Conservation (phyloP, 2,329 filamentous ascomycete genomes). For the Hirsutella thompsonii region DNA sequence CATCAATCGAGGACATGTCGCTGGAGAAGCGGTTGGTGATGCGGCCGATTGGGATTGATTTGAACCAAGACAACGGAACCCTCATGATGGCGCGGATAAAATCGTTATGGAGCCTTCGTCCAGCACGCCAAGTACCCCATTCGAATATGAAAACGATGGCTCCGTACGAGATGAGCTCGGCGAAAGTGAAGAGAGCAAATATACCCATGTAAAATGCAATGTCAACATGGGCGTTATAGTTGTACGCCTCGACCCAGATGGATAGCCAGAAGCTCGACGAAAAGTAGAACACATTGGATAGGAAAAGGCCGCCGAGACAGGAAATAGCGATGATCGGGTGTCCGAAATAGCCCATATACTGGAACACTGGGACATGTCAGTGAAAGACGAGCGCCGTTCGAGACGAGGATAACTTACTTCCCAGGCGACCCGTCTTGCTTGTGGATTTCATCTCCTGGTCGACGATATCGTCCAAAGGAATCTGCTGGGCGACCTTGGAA, state of each 20-base stretch:
- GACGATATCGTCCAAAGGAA: constrained; percentile 26
- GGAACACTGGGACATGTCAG: constrained; percentile 21
- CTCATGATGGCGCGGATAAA: constrained; percentile 38
- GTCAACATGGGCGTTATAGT: constrained; percentile 26
- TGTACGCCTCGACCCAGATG: constrained; percentile 39
- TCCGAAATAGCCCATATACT: constrained; percentile 39
- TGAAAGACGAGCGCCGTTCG: background rate
- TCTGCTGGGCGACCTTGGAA: constrained; percentile 21
- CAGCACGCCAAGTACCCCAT: constrained; percentile 43
- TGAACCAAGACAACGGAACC: constrained; percentile 44
- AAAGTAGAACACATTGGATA: constrained; percentile 28
- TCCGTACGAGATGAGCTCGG: constrained; percentile 28
- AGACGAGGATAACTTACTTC: constrained; percentile 18
- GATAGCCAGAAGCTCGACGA: constrained; percentile 35
- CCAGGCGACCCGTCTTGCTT: constrained; percentile 29
- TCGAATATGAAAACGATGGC: constrained; percentile 34
- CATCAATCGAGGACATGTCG: constrained; percentile 44
- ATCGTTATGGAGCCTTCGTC: constrained; percentile 35
- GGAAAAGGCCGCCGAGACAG: constrained; percentile 24
- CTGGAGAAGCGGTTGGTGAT: constrained; percentile 43
- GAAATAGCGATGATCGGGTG: constrained; percentile 27
- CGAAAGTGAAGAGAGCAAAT: constrained; percentile 32
- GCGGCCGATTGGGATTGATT: constrained; percentile 36
- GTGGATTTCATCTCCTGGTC: constrained; percentile 34
- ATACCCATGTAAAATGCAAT: constrained; percentile 39